Evolutionary conservation across 2,329 filamentous ascomycete species (phyloP).

Genomic region (Aspergillus costaricaensis): DNA sequence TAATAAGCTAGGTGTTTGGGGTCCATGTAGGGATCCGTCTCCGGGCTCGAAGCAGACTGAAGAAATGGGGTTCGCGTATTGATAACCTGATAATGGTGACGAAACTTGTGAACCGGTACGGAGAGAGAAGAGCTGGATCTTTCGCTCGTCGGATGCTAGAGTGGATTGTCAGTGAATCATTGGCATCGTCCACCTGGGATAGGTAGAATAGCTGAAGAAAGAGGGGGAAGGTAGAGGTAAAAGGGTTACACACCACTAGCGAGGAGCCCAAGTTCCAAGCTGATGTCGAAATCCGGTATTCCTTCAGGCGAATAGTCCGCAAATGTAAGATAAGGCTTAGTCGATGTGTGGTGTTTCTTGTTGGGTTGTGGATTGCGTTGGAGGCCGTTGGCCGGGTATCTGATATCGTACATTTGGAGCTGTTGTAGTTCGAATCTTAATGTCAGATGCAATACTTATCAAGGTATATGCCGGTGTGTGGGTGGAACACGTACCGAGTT

Average conservation of each 20-base stretch:
- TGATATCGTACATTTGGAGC: conserved; percentile 47
- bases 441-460: neutral
- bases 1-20: conserved; percentile 38
- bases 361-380: conserved; percentile 33
- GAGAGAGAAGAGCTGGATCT: conserved; percentile 42
- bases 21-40: conserved; percentile 24
- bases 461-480: neutral
- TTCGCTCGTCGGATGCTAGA: conserved; percentile 36
- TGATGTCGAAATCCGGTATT: conserved; percentile 40
- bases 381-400: conserved; percentile 33
- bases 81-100: conserved; percentile 30
- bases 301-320: conserved; percentile 30
- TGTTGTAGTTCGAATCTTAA: conserved; percentile 14
- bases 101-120: conserved; percentile 36
- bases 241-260: conserved; percentile 36
- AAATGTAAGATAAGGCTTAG: conserved; percentile 41
- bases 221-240: neutral
- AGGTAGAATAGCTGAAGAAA: neutral
- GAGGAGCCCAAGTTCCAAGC: conserved; percentile 39
- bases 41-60: conserved; percentile 39
- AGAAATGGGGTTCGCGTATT: conserved; percentile 29
- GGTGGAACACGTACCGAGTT: conserved; percentile 29
- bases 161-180: neutral
- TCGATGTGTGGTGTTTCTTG: conserved; percentile 29
- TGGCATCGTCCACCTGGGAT: neutral